Conservation (phyloP, 2,329 filamentous ascomycete genomes). For the Colletotrichum falcatum region DNA sequence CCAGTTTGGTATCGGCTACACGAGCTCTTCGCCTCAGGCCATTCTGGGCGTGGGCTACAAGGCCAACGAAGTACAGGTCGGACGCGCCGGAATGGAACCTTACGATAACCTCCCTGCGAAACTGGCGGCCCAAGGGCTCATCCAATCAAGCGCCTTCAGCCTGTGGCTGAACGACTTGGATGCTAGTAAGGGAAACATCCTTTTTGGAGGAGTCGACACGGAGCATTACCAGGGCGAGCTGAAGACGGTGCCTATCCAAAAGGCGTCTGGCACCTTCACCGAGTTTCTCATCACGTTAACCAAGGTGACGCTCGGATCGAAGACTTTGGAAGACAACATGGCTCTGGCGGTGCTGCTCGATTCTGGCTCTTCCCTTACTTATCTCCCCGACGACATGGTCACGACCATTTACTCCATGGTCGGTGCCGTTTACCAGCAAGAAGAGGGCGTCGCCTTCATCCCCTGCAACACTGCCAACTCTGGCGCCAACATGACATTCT, state of each 20-base stretch:
- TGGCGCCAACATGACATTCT: slow-evolving; percentile 60
- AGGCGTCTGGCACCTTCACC: slow-evolving; percentile 61
- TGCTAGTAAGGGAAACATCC: slow-evolving; percentile 72
- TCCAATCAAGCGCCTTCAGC: slow-evolving; percentile 77
- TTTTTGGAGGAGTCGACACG: slow-evolving; percentile 81
- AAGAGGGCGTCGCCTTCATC: slow-evolving; percentile 69
- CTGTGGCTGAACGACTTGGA: slow-evolving; percentile 81
- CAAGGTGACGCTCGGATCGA: slow-evolving; percentile 59
- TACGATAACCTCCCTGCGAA: slow-evolving; percentile 79
- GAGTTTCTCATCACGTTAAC: slow-evolving; percentile 80
- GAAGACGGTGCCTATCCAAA: slow-evolving; percentile 75
- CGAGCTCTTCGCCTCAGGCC: slow-evolving; percentile 71
- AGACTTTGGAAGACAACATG: slow-evolving; percentile 58
- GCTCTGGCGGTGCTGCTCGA: slow-evolving; percentile 76
- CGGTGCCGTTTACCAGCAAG: slow-evolving; percentile 67
- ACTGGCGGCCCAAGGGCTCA: slow-evolving; percentile 70
- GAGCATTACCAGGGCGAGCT: slow-evolving; percentile 73
- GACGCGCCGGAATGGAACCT: slow-evolving; percentile 61
- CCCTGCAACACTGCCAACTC: slow-evolving; percentile 64
- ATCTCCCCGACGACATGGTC: slow-evolving; percentile 70
- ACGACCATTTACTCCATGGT: slow-evolving; percentile 68
- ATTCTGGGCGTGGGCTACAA: slow-evolving; percentile 89
- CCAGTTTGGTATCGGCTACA: slow-evolving; percentile 81
- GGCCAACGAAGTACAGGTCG: slow-evolving; percentile 80
- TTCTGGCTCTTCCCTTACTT: slow-evolving; percentile 75